These are phyloP conservation scores for Pseudocercospora eumusae DNA, from an alignment of 2,329 filamentous ascomycete genomes.

Conservation along the genomic window DNA sequence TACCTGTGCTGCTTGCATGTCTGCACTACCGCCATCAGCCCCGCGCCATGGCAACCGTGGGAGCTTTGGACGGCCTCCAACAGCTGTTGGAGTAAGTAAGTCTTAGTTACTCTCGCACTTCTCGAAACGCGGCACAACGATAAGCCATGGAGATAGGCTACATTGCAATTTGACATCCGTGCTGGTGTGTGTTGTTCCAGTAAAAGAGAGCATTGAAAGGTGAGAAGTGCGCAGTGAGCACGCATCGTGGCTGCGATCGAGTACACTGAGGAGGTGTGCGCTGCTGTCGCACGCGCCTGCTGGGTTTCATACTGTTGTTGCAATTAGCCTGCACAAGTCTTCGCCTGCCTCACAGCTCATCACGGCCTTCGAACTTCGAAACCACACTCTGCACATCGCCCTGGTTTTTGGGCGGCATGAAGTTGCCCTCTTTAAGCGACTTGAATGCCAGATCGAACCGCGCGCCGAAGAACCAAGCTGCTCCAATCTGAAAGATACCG, in stretches of 20 bases:
- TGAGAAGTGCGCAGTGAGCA: not conserved
- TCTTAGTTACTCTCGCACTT: conserved; percentile 78
- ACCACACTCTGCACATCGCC: conserved; percentile 20
- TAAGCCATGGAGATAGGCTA: conserved; percentile 73
- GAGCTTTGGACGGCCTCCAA: conserved; percentile 29
- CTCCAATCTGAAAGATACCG: conserved; percentile 60
- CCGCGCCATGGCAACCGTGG: conserved; percentile 7
- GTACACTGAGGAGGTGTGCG: not conserved
- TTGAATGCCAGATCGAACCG: conserved; percentile 71
- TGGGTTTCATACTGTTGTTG: conserved; percentile 14
- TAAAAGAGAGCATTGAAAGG: conserved; percentile 2
- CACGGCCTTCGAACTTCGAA: conserved; percentile 30
- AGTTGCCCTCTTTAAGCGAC: conserved; percentile 54
- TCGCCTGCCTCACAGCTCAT: conserved; percentile 30
- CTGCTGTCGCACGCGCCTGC: not conserved
- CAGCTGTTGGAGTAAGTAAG: conserved; percentile 31
- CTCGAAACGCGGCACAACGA: conserved; percentile 83
- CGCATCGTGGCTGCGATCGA: not conserved
- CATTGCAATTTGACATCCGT: conserved; percentile 99
- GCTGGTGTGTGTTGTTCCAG: conserved; percentile 53
- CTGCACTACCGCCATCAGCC: conserved; percentile 27
- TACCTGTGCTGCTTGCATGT: conserved; percentile 20
- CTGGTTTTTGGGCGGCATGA: conserved; percentile 24
- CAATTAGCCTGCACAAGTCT: conserved; percentile 16
- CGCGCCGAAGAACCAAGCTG: conserved; percentile 78